A percentile compares a stretch with the other conserved stretches of the same genome.
phyloP scores from a whole-genome alignment of 2,329 filamentous ascomycete species.

The Colletotrichum eleusines region DNA sequence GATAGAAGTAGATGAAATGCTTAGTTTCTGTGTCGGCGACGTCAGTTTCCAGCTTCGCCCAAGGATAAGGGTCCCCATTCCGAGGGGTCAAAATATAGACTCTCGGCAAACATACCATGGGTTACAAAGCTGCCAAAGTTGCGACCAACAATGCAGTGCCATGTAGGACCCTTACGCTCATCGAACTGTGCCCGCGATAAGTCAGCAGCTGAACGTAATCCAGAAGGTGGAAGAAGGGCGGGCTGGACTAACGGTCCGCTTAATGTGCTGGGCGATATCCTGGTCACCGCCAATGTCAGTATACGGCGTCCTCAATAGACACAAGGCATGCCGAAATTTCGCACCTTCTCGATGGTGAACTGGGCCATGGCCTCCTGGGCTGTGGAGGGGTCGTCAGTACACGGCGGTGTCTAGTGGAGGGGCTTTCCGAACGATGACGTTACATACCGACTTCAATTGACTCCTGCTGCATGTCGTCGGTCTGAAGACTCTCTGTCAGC shows the following conservation, averaged over 20 bases:
- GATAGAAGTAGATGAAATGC: slow-evolving; percentile 99
- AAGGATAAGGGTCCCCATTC: too few species aligned
- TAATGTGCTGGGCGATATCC: slow-evolving; percentile 97
- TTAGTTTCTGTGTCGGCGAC: slow-evolving; percentile 80
- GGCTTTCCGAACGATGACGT: slow-evolving; percentile 5
- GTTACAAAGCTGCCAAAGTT: slow-evolving; percentile 99
- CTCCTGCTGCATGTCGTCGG: slow-evolving; percentile 96
- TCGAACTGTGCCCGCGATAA: slow-evolving; percentile 77
- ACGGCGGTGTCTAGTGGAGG: slow-evolving; percentile 14
- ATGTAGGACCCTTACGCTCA: slow-evolving; percentile 95
- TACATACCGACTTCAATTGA: slow-evolving; percentile 93
- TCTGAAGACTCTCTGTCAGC: slow-evolving; percentile 67
- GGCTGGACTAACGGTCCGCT: slow-evolving; percentile 78
- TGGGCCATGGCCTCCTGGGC: slow-evolving; percentile 74
- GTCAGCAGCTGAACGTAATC: slow-evolving; percentile 12
- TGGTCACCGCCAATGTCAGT: slow-evolving; percentile 52
- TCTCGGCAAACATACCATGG: slow-evolving; percentile 77
- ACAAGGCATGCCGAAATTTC: slow-evolving; percentile 22
- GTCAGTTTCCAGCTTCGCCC: neutral
- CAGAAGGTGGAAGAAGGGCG: slow-evolving; percentile 12
- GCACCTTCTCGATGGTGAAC: slow-evolving; percentile 72
- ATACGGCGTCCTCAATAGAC: slow-evolving; percentile 14
- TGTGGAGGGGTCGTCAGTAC: slow-evolving; percentile 48
- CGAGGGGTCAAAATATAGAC: neutral
- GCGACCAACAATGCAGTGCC: slow-evolving; percentile 98